A percentile compares a stretch with the other conserved stretches of the same genome.
These are phyloP conservation scores for Colletotrichum magnum DNA, from an alignment of 2,329 filamentous ascomycete species.

Conservation along the genomic window DNA sequence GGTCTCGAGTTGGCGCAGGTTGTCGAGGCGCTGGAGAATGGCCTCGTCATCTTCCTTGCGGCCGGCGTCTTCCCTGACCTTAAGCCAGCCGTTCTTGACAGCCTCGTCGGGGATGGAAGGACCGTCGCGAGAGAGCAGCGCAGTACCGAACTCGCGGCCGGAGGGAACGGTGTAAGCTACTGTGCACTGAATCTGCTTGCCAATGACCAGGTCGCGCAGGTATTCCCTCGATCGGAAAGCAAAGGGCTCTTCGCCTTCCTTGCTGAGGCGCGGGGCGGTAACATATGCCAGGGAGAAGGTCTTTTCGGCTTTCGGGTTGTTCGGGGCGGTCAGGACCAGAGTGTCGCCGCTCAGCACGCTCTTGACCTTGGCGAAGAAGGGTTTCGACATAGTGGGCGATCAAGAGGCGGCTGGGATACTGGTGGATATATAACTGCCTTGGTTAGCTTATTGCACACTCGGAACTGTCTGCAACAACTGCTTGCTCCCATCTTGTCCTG, in stretches of 20 bases:
- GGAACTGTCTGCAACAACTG: slow-evolving; percentile 12
- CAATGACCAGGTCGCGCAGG: slow-evolving; percentile 85
- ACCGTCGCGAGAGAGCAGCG: slow-evolving; percentile 80
- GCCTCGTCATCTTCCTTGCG: slow-evolving; percentile 90
- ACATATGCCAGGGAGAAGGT: slow-evolving; percentile 93
- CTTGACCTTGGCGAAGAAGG: slow-evolving; percentile 84
- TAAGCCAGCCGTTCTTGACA: slow-evolving; percentile 91
- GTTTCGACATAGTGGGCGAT: slow-evolving; percentile 62
- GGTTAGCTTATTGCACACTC: slow-evolving; percentile 14
- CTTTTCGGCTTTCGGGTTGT: slow-evolving; percentile 86
- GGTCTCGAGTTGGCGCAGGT: slow-evolving; percentile 81
- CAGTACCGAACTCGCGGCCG: slow-evolving; percentile 89
- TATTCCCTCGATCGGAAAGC: slow-evolving; percentile 97
- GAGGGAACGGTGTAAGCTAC: slow-evolving; percentile 90
- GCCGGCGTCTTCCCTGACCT: slow-evolving; percentile 93
- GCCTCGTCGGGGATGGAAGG: slow-evolving; percentile 84
- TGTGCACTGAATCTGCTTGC: slow-evolving; percentile 88
- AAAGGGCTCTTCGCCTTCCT: slow-evolving; percentile 92
- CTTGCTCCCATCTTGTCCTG: slow-evolving; percentile 11
- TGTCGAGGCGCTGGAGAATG: slow-evolving; percentile 78
- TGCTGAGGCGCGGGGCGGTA: slow-evolving; percentile 85
- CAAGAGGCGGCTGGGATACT: slow-evolving; percentile 34
- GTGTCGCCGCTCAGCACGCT: slow-evolving; percentile 95
- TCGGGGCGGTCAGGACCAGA: slow-evolving; percentile 84
- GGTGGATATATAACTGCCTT: slow-evolving; percentile 5